Evolutionary conservation across 225 moss, liverwort and hornwort genomes (phyloP), one percentile per base, ranked within the genome.

Genomic region (Bryum argenteum): DNA sequence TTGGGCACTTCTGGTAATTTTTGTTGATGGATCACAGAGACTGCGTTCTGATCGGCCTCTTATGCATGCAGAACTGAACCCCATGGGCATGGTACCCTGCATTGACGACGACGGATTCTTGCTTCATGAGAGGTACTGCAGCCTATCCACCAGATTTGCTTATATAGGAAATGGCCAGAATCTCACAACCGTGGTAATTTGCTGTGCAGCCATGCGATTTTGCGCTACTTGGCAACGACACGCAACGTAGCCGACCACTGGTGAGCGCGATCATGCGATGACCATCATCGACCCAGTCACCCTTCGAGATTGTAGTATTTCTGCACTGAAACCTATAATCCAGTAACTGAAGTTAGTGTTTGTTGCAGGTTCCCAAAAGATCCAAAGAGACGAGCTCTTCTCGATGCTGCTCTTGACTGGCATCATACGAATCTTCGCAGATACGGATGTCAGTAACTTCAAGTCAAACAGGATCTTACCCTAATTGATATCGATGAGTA

Each of bases 221-320:
- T 84, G 41, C 78, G 75, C 47, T 78, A 84, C 72, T 69, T 84
- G 76, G 85, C 85, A n/a, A 79, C 76, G 8, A 81, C 81, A 37
- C 76, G 79, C 54, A 75, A 79, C 15, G 70, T 79, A 38, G 75
- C 79, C 14, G 73, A 85, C 60, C 85, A 85, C 6, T 82, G 79
- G 85, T 84, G 52, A 74, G 77, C 48, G 47, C 58, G 1, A 13
- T 52, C 1, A 9, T 19, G 11, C 14, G 2, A 45, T 60, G 4
- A 0, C 21, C 50, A n/a, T n/a, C n/a, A 2, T 61, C 0, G 45
- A 8, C 3, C 64, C 23, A n/a, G 2, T 4, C 26, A 1, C 39
- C n/a, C 26, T n/a, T 6, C 4, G 48, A 58, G 12, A 10, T 50
- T 38, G 17, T 0, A 8, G 8, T 1, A 13, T 1, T 37, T 33